Conservation (phyloP, 2,329 filamentous ascomycete species). For the Claviceps quebecensis region DNA sequence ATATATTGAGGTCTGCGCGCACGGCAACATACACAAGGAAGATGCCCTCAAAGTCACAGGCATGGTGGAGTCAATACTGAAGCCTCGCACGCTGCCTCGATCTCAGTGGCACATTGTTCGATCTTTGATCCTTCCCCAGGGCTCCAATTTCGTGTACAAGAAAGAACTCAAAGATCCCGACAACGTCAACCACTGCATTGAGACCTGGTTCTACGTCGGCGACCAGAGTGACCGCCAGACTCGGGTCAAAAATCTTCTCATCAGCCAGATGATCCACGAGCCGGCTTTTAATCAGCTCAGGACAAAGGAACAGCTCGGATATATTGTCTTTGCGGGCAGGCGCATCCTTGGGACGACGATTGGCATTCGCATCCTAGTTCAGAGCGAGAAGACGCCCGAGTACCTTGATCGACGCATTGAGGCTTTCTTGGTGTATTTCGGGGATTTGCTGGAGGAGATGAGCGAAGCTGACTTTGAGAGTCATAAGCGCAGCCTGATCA, state of each 20-base stretch:
- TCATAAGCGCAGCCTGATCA: slow-evolving; percentile 80
- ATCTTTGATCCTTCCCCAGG: slow-evolving; percentile 62
- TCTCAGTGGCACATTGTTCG: slow-evolving; percentile 70
- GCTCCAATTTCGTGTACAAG: slow-evolving; percentile 72
- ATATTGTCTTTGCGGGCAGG: slow-evolving; percentile 80
- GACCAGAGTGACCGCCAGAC: slow-evolving; percentile 52
- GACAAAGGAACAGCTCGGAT: slow-evolving; percentile 94
- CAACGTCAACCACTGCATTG: slow-evolving; percentile 79
- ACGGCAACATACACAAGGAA: slow-evolving; percentile 90
- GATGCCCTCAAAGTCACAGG: slow-evolving; percentile 78
- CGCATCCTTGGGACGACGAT: slow-evolving; percentile 61
- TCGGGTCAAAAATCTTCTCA: slow-evolving; percentile 63
- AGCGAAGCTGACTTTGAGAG: slow-evolving; percentile 71
- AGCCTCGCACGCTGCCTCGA: slow-evolving; percentile 57
- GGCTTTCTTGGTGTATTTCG: slow-evolving; percentile 59
- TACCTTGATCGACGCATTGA: slow-evolving; percentile 85
- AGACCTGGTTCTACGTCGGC: slow-evolving; percentile 62
- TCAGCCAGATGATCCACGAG: slow-evolving; percentile 85
- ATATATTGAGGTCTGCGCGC: slow-evolving; percentile 75
- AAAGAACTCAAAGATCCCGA: slow-evolving; percentile 70
- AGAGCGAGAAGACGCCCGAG: slow-evolving; percentile 73
- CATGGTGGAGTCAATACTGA: slow-evolving; percentile 64
- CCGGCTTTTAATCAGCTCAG: slow-evolving; percentile 88
- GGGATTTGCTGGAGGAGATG: slow-evolving; percentile 58
- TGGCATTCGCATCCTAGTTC: slow-evolving; percentile 79